These are phyloP conservation scores for Boechera divaricarpa DNA, from an alignment of 345 rosid species.

Conservation along the genomic window DNA sequence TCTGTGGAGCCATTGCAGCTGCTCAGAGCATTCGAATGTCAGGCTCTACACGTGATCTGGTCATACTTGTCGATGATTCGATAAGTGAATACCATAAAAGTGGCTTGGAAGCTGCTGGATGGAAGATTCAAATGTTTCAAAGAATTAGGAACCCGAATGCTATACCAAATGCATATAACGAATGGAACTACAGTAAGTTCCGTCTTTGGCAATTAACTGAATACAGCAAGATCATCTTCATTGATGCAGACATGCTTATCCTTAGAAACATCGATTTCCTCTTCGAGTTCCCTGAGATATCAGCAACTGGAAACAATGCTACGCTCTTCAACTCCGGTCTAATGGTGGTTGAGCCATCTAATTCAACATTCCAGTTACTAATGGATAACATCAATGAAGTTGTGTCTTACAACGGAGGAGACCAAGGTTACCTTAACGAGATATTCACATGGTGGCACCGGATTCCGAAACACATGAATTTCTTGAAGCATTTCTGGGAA, in stretches of 20 bases:
- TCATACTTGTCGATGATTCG: constrained; percentile 82
- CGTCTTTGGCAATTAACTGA: constrained; percentile 91
- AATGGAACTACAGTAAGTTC: constrained; percentile 94
- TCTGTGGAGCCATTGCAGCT: constrained; percentile 89
- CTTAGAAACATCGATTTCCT: constrained; percentile 85
- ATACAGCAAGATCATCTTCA: constrained; percentile 85
- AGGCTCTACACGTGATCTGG: constrained; percentile 85
- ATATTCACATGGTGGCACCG: constrained; percentile 99
- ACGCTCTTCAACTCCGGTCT: constrained; percentile 87
- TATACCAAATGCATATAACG: constrained; percentile 75
- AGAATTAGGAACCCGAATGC: constrained; percentile 90
- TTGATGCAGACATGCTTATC: constrained; percentile 87
- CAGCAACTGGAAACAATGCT: constrained; percentile 78
- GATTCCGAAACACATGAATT: constrained; percentile 83
- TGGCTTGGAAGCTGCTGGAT: constrained; percentile 83
- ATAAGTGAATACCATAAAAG: constrained; percentile 70
- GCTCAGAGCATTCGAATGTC: constrained; percentile 91
- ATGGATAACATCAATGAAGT: constrained; percentile 87
- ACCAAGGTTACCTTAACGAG: constrained; percentile 89
- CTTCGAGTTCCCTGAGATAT: constrained; percentile 88
- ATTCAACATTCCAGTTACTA: constrained; percentile 76
- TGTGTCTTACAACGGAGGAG: constrained; percentile 91
- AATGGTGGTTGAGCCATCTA: constrained; percentile 87
- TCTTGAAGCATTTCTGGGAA: constrained; percentile 95
- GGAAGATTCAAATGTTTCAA: constrained; percentile 79